These are phyloP conservation scores for Abrus precatorius DNA, from an alignment of 306 rosid species.

Conservation along the genomic window DNA sequence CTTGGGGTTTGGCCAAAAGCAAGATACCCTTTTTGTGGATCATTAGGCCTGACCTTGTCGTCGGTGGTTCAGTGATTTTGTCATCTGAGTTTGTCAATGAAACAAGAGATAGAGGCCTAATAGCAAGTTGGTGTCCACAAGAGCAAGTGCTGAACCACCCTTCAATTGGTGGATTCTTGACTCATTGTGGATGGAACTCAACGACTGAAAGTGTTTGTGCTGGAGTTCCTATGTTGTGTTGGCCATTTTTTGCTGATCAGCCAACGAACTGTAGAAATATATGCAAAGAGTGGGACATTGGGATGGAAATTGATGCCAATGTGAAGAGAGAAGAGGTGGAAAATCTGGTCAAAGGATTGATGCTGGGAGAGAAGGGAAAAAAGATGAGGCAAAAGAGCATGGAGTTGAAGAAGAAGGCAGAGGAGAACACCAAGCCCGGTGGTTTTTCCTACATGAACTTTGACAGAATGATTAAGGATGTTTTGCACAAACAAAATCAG, in stretches of 20 bases:
- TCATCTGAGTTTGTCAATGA: constrained; percentile 41
- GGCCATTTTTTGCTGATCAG: constrained; percentile 52
- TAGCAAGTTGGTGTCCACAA: constrained; percentile 51
- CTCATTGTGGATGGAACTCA: constrained; percentile 58
- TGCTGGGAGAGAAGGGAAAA: constrained; percentile 53
- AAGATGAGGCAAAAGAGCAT: constrained; percentile 41
- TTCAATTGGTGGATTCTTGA: constrained; percentile 43
- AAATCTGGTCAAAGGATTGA: constrained; percentile 48
- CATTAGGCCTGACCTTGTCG: constrained; percentile 52
- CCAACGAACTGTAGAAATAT: constrained; percentile 33
- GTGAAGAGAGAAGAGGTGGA: constrained; percentile 51
- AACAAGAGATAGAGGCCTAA: constrained; percentile 38
- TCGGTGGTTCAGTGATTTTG: constrained; percentile 39
- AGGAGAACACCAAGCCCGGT: constrained; percentile 39
- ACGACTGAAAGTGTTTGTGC: constrained; percentile 43
- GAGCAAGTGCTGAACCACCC: constrained; percentile 50
- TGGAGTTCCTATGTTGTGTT: constrained; percentile 52
- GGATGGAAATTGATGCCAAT: constrained; percentile 43
- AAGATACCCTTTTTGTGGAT: constrained; percentile 49
- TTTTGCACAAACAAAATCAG: constrained; percentile 14
- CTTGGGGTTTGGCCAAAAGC: constrained; percentile 53
- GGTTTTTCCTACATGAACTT: constrained; percentile 47
- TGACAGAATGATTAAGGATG: constrained; percentile 42
- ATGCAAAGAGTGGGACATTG: constrained; percentile 47
- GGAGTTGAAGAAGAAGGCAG: constrained; percentile 41